Conservation (phyloP, 2,329 filamentous ascomycete species). For the Ceratocystis ficicola region DNA sequence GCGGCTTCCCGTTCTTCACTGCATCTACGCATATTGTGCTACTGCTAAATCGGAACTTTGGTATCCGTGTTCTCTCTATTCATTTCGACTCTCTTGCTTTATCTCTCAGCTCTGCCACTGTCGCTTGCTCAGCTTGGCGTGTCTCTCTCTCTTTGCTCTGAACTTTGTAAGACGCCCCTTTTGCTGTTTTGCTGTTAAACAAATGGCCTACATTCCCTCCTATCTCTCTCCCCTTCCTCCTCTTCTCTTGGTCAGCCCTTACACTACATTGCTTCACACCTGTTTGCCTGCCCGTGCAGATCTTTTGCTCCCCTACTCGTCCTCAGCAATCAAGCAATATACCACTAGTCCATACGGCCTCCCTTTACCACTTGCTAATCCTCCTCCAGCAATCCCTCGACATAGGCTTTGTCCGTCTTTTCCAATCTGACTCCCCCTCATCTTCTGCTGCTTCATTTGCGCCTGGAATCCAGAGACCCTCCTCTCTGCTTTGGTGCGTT, state of each 20-base stretch:
- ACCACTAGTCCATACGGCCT: not conserved
- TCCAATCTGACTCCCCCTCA: not conserved
- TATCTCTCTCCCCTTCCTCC: not conserved
- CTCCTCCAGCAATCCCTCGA: not conserved
- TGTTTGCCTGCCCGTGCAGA: not conserved
- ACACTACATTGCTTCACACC: not conserved
- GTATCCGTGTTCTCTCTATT: slow-evolving; percentile 6
- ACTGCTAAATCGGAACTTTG: slow-evolving; percentile 6
- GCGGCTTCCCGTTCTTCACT: not conserved
- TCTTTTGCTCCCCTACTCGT: not conserved
- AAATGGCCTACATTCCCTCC: not conserved
- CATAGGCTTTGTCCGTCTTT: not conserved
- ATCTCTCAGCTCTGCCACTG: not conserved
- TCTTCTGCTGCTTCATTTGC: not conserved
- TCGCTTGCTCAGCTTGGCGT: slow-evolving; percentile 1
- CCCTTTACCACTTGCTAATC: not conserved
- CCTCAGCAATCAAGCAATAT: not conserved
- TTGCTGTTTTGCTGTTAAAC: slow-evolving; percentile 1
- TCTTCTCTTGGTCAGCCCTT: not conserved
- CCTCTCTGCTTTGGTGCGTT: not conserved
- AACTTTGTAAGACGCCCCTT: not conserved
- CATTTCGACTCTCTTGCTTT: not conserved
- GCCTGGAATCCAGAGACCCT: slow-evolving; percentile 1
- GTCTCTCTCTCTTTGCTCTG: not conserved
- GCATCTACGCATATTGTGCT: not conserved